A percentile compares a stretch with the other conserved stretches of the same genome.
phyloP scores from a whole-genome alignment of 73 alveolate genomes.

The Paramecium sonneborni region DNA sequence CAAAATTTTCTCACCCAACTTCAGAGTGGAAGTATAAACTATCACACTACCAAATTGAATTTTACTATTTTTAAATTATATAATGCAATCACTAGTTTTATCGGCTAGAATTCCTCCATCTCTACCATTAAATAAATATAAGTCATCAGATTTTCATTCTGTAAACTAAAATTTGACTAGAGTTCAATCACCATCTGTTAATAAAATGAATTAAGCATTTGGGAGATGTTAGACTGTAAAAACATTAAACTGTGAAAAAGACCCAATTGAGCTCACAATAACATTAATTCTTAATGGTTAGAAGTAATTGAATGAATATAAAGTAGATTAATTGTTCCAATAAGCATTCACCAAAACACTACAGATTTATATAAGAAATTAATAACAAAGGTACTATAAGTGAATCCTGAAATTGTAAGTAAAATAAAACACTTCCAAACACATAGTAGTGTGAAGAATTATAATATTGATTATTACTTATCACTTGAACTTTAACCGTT shows the following conservation, averaged over 20 bases:
- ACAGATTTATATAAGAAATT: constrained; percentile 32
- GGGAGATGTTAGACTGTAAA: background rate
- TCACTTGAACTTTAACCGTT: constrained; percentile 35
- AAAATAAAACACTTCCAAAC: constrained; percentile 29
- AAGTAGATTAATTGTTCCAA: background rate
- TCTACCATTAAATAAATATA: background rate
- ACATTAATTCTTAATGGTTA: background rate
- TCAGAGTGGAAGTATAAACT: constrained; percentile 64
- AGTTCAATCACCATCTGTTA: background rate
- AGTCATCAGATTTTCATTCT: background rate
- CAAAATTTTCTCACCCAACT: constrained; percentile 60
- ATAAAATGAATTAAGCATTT: background rate
- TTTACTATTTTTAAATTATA: background rate
- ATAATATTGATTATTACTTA: background rate
- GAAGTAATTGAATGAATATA: background rate
- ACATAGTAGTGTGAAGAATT: background rate
- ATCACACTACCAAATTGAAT: background rate
- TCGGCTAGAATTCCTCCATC: background rate
- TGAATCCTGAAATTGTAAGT: background rate
- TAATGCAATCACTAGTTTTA: background rate
- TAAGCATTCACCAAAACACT: background rate
- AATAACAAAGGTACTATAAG: background rate
- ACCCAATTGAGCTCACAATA: background rate
- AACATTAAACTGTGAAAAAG: background rate
- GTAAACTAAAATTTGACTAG: background rate